These are phyloP conservation scores for Ustilago loliicola DNA, from an alignment of 1,284 basidiomycete genomes.

Conservation along the genomic window DNA sequence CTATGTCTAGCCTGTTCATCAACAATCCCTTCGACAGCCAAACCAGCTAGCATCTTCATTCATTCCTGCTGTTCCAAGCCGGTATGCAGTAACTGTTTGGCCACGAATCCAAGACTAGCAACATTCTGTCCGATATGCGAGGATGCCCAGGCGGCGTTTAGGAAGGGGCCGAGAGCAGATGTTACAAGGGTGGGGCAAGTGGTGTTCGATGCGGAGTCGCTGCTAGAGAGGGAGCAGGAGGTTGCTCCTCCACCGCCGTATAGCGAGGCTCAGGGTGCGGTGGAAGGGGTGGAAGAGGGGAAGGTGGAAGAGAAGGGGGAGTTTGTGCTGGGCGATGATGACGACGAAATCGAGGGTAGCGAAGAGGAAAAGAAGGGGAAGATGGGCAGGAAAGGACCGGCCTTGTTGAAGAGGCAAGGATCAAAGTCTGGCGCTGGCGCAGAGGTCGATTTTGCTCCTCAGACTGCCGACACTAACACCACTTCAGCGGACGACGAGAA, in stretches of 20 bases:
- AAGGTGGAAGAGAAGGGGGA: not conserved
- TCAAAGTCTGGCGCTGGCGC: constrained; percentile 28
- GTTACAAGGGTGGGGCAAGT: constrained; percentile 48
- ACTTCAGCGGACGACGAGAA: not conserved
- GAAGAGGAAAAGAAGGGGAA: not conserved
- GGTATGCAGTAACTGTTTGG: constrained; percentile 42
- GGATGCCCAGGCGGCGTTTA: constrained; percentile 44
- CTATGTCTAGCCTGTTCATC: constrained; percentile 47
- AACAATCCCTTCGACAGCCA: constrained; percentile 26
- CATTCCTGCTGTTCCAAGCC: constrained; percentile 49
- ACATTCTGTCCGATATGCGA: constrained; percentile 59
- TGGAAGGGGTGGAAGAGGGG: not conserved
- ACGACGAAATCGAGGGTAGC: not conserved
- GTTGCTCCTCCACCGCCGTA: constrained; percentile 35
- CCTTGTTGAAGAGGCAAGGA: constrained; percentile 16
- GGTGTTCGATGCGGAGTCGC: constrained; percentile 38
- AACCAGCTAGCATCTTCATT: constrained; percentile 28
- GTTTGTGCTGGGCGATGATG: constrained; percentile 35
- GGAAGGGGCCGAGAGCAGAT: constrained; percentile 49
- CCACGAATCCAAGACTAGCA: constrained; percentile 31
- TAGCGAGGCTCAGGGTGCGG: constrained; percentile 7
- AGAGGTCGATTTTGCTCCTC: constrained; percentile 26
- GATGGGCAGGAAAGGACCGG: not conserved
- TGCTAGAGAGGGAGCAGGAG: constrained; percentile 10
- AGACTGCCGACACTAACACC: not conserved